Evolutionary conservation across 2,329 filamentous ascomycete genomes (phyloP).

Genomic region (Intubia oerlemansii): DNA sequence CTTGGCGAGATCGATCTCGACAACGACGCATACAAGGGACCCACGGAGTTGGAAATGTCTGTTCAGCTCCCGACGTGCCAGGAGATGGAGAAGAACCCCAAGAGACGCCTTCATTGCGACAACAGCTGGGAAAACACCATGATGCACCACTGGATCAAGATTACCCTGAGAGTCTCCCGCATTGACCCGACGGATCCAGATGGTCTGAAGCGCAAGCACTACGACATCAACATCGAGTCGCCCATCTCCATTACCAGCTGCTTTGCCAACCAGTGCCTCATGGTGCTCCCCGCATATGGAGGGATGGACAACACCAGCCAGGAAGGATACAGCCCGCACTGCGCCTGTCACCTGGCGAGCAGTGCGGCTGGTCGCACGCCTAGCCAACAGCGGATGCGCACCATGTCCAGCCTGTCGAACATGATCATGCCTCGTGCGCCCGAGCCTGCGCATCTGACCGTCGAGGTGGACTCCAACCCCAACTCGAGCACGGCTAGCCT

Average conservation of each 20-base stretch:
- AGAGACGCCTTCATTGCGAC: conserved; percentile 55
- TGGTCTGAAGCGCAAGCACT: conserved; percentile 58
- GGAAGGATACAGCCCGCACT: conserved; percentile 48
- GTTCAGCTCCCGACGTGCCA: conserved; percentile 81
- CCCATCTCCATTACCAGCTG: conserved; percentile 87
- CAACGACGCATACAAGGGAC: conserved; percentile 53
- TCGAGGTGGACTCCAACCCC: no score
- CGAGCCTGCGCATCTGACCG: no score
- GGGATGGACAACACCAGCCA: conserved; percentile 28
- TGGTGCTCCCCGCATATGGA: conserved; percentile 58
- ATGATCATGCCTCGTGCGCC: no score
- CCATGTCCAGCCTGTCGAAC: neutral
- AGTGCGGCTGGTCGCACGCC: conserved; percentile 15
- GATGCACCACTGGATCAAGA: conserved; percentile 94
- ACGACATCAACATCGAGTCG: conserved; percentile 91
- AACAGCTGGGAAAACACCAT: conserved; percentile 88
- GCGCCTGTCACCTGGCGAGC: conserved; percentile 38
- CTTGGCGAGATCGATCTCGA: conserved; percentile 58
- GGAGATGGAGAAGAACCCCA: conserved; percentile 56
- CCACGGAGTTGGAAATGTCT: conserved; percentile 87
- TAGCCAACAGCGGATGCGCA: neutral
- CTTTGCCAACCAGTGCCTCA: conserved; percentile 81
- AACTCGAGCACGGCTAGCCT: conserved; percentile 3
- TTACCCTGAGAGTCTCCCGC: conserved; percentile 80
- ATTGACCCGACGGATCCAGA: conserved; percentile 55